Conservation (phyloP, 2,329 filamentous ascomycete species). For the Trichoderma sp. region DNA sequence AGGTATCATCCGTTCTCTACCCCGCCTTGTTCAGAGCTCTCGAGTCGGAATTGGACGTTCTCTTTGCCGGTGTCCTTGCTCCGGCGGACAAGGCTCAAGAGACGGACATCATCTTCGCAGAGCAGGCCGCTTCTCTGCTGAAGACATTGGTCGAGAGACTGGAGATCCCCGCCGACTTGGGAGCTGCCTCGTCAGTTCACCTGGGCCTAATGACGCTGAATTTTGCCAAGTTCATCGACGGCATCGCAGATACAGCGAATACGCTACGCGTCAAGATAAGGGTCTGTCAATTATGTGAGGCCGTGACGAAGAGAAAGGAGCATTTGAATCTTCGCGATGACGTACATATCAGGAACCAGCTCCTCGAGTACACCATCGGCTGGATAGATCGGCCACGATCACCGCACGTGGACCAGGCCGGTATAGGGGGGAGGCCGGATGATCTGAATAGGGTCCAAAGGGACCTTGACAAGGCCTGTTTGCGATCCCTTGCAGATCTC, state of each 20-base stretch:
- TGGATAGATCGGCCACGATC: constrained; percentile 67
- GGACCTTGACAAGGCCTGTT: constrained; percentile 67
- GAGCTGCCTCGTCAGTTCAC: constrained; percentile 64
- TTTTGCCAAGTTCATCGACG: constrained; percentile 68
- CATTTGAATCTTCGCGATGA: constrained; percentile 69
- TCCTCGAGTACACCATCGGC: constrained; percentile 67
- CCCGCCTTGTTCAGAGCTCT: constrained; percentile 66
- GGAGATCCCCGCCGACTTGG: constrained; percentile 64
- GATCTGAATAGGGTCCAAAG: constrained; percentile 61
- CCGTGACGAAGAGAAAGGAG: constrained; percentile 66
- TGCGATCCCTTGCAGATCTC: constrained; percentile 65
- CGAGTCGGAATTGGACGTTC: constrained; percentile 63
- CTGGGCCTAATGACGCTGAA: constrained; percentile 65
- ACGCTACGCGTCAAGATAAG: constrained; percentile 68
- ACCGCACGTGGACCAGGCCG: constrained; percentile 49
- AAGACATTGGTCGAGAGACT: constrained; percentile 65
- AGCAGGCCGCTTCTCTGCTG: constrained; percentile 66
- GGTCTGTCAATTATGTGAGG: constrained; percentile 68
- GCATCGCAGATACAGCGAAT: constrained; percentile 56
- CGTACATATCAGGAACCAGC: constrained; percentile 67
- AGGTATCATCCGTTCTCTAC: constrained; percentile 64
- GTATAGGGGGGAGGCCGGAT: constrained; percentile 53
- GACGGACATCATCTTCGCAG: constrained; percentile 65
- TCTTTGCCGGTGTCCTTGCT: constrained; percentile 61
- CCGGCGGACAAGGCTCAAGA: constrained; percentile 57